Conservation (phyloP, 768 basidiomycete species). For the Naematelia aurantialba region DNA sequence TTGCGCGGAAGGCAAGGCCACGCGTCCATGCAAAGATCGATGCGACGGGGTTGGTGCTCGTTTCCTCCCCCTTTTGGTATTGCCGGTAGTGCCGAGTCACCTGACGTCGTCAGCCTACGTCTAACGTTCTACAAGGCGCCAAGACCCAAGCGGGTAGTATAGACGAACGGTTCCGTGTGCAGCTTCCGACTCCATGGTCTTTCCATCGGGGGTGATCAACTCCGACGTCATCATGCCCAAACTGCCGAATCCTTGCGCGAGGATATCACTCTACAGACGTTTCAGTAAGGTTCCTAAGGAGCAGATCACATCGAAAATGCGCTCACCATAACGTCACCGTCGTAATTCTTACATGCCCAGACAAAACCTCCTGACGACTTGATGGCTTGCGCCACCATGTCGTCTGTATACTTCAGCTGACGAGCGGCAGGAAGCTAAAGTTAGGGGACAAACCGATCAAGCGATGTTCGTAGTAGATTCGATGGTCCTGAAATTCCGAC, state of each 20-base stretch:
- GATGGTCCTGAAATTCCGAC: conserved; percentile 49
- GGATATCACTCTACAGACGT: conserved; percentile 70
- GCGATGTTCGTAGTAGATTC: conserved; percentile 72
- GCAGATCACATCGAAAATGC: neutral
- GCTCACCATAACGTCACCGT: conserved; percentile 66
- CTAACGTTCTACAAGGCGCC: conserved; percentile 56
- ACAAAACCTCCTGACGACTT: conserved; percentile 92
- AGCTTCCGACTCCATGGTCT: conserved; percentile 89
- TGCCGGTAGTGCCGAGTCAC: conserved; percentile 97
- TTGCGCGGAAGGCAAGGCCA: conserved; percentile 85
- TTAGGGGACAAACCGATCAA: conserved; percentile 46
- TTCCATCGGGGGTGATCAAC: conserved; percentile 89
- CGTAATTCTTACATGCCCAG: conserved; percentile 66
- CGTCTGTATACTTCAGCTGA: conserved; percentile 32
- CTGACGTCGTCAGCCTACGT: too few relatives aligned
- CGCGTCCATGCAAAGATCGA: conserved; percentile 99
- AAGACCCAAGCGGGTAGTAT: neutral
- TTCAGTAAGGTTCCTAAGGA: conserved; percentile 1
- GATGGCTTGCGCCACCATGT: conserved; percentile 95
- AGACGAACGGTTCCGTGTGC: conserved; percentile 66
- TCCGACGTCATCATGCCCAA: conserved; percentile 99
- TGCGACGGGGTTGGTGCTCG: conserved; percentile 96
- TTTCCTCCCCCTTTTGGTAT: conserved; percentile 94
- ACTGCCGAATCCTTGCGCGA: conserved; percentile 94
- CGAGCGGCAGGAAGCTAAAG: neutral